Base-by-base conservation (phyloP, 768 basidiomycete genomes). In the Mycena maculata region DNA sequence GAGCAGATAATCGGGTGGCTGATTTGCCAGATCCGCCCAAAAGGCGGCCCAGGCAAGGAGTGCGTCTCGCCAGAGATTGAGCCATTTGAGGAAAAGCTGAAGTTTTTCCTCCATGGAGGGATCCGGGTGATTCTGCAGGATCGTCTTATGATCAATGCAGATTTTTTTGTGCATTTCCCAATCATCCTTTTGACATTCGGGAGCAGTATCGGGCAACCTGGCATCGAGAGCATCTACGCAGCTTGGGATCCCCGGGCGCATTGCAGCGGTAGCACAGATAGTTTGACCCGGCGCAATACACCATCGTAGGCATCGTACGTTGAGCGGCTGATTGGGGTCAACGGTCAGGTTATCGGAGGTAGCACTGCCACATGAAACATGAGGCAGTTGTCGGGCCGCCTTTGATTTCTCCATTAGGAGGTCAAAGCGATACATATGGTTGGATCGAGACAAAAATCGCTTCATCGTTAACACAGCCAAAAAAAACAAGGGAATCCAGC, bases 151-250 rank as follows among this genome's bases (percentile, higher is more conserved):
- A n/a, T 61, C 60, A 4, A 18, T 36, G 41, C 60, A 61, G 50
- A 18, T 23, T 31, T 7, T 27, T n/a, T 53, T 61, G 23, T 62
- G 60, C 12, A 16, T n/a, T 12, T 48, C 38, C 62, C 62, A 63
- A 45, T 56, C 45, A 23, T 48, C 25, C 9, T 28, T 55, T 41
- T 63, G 62, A 25, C 62, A 63, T 39, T 39, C 33, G 20, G 11
- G 62, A 63, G 18, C 62, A 63, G 12, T 56, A 63, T 3, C 52
- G 50, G 11, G 61, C 54, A 8, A 63, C 31, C 2, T 49, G 53
- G 25, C 62, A 63, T 20, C 62, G 53, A 48, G 53, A 25, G 36
- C 62, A 63, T 27, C 15, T 63, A 10, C 62, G 53, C 54, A 56
- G 44, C 31, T 54, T 53, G 1, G 50, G 42, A 9, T 62, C 42